Base-by-base conservation (phyloP, 2,329 filamentous ascomycete genomes). In the Erysiphe pulchra region DNA sequence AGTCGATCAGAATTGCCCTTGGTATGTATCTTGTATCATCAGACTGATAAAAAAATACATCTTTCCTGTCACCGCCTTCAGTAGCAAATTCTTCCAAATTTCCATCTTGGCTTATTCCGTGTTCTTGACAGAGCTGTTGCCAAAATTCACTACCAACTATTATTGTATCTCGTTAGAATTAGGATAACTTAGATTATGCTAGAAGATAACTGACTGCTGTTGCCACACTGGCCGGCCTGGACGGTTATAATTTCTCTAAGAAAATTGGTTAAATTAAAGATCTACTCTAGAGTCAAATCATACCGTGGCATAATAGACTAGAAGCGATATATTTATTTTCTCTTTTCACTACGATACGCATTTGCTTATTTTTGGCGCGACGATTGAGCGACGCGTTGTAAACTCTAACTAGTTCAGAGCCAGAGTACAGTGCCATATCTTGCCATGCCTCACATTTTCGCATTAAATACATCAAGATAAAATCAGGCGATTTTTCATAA, bases 11-110 rank as follows among this genome's bases (percentile, higher is more conserved):
- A 55, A 98, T 95, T 42, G 90, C 87, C 59, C 90, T 75, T 11
- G 90, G 90, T 53, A 98, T 95, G 63, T 98, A 98, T 65, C 90
- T 75, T 48, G 90, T 98, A 60, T 98, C 90, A 67, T 98, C 90
- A 59, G 86, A 95, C 70, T 92, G 87, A 66, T 95, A 98, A 71
- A 93, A 95, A 66, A 95, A 95, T 50, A 98, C 90, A 63, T 98
- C 90, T 62, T 98, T 98, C 55, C 90, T 79, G 64, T 98, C 90
- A 53, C 87, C 86, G 58, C 90, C 90, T 62, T 95, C 90, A 44
- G 85, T 94, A 58, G 90, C 90, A 66, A 94, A 94, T 62, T 94
- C 86, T 60, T 94, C 86, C 48, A 98, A 72, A 61, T 95, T 95
- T 48, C 90, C 90, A 64, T 95, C 85, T 60, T 90, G 84, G 57